Base-by-base conservation (phyloP, 2,329 filamentous ascomycete species). In the Penicillium sp. region DNA sequence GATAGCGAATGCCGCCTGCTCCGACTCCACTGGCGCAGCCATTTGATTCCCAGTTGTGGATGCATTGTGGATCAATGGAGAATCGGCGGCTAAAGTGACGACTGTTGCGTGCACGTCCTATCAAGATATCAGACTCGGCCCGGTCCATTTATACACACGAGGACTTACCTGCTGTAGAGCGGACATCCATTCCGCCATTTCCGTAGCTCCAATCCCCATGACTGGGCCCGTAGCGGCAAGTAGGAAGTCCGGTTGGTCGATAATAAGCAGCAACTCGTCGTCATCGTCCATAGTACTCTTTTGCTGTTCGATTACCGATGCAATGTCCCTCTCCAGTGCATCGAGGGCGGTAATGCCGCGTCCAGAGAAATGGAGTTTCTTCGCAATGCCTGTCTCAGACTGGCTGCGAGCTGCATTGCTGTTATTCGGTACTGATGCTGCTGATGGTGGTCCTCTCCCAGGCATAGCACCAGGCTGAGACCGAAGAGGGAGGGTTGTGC, bases 1-100 rank as follows among this genome's bases (percentile, higher is more conserved):
- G 31, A 91, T 76, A 18, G 88, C 73, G 53, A 96, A 82, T n/a
- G 84, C 80, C 1, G 88, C 83, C 62, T 90, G 85, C 53, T 86
- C 81, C 43, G 77, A 81, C 68, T 94, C 89, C 38, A 95, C 70
- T 2, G 81, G 79, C 10, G 88, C 89, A 16, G 75, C 68, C 58
- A 81, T 82, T 48, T 69, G 72, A 42, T 57, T 72, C 22, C 73
- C 68, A 27, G 51, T 63, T 16, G 59, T 48, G 41, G 67, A 63
- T 27, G 63, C 63, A 55, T 71, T 72, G 48, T 81, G 79, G 46
- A 92, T 73, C 27, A 95, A 79, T 1, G 92, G 85, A 1, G 82
- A 77, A 67, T 94, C 90, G 22, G 89, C 87, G n/a, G 87, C 79
- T 24, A 88, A 67, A 0, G 86, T 82, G 38, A 94, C 61, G 16